These are phyloP conservation scores for Phaffomyces antillensis DNA, from an alignment of 805 yeast genomes.

Conservation along the genomic window DNA sequence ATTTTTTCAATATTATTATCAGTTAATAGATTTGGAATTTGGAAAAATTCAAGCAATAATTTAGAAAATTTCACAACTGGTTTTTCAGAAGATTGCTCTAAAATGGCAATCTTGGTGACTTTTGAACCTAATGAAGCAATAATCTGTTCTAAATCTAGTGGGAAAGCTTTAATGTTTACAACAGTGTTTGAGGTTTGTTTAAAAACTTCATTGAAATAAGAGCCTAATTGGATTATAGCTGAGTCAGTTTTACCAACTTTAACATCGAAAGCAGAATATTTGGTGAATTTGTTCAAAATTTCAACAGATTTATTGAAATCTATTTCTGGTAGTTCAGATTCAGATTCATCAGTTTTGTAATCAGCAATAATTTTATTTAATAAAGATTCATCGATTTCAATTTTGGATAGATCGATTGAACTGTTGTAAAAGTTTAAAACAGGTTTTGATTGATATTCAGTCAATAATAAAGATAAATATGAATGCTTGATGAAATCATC, in stretches of 20 bases:
- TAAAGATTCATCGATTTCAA: constrained; percentile 1
- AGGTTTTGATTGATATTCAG: constrained; percentile 42
- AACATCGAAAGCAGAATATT: constrained; percentile 4
- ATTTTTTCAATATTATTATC: constrained; percentile 41
- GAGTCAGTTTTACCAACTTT: constrained; percentile 1
- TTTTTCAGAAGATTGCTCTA: constrained; percentile 44
- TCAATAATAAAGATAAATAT: constrained; percentile 50
- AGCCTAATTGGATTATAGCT: constrained; percentile 43
- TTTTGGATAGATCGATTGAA: background rate
- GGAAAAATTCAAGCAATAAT: constrained; percentile 67
- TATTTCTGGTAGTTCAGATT: constrained; percentile 5
- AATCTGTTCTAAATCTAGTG: constrained; percentile 38
- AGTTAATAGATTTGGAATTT: constrained; percentile 41
- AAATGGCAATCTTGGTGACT: constrained; percentile 45
- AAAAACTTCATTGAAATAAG: constrained; percentile 38
- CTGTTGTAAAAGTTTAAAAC: constrained; percentile 66
- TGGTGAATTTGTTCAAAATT: constrained; percentile 1
- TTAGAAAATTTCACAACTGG: constrained; percentile 51
- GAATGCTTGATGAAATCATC: constrained; percentile 49
- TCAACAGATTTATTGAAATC: constrained; percentile 3
- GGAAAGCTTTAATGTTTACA: constrained; percentile 65
- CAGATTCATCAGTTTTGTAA: constrained; percentile 4
- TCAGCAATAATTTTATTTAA: constrained; percentile 1
- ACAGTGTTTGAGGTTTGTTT: constrained; percentile 31
- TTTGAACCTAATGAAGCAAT: constrained; percentile 45